Conservation (phyloP, 2,329 filamentous ascomycete genomes). For the Fusarium zealandicum region DNA sequence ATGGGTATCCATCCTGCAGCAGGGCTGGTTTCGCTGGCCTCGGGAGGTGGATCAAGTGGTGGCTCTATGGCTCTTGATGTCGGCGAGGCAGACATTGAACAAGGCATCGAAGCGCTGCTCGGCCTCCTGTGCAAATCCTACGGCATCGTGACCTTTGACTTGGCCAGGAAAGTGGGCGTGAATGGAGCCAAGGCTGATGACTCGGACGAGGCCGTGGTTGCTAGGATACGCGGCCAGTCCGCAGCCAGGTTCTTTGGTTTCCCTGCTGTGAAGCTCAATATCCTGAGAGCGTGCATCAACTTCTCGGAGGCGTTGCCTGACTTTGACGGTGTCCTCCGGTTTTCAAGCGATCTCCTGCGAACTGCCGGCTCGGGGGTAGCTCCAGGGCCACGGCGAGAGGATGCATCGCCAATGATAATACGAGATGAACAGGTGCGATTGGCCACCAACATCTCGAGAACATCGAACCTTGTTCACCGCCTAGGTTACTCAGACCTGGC, state of each 20-base stretch:
- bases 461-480: constrained; percentile 76
- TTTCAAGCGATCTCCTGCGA: constrained; percentile 83
- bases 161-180: constrained; percentile 38
- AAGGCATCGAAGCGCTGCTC: constrained; percentile 70
- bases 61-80: constrained; percentile 66
- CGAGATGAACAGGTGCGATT: constrained; percentile 86
- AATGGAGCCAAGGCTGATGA: constrained; percentile 48
- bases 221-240: constrained; percentile 67
- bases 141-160: constrained; percentile 64
- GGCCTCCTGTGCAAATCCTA: constrained; percentile 68
- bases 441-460: constrained; percentile 85
- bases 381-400: constrained; percentile 71
- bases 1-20: constrained; percentile 94
- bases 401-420: constrained; percentile 73
- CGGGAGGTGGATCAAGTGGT: constrained; percentile 56
- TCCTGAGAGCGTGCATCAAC: constrained; percentile 88
- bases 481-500: constrained; percentile 74
- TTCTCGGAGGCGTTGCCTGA: constrained; percentile 94
- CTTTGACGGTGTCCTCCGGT: constrained; percentile 86
- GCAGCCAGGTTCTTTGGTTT: constrained; percentile 76
- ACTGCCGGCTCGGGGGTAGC: constrained; percentile 83
- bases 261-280: constrained; percentile 80
- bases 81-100: constrained; percentile 69
- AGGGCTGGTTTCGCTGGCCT: constrained; percentile 76
- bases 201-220: constrained; percentile 60